Evolutionary conservation across 1,139 yeast species (phyloP).

Genomic region (Zygotorulaspora mrakii): DNA sequence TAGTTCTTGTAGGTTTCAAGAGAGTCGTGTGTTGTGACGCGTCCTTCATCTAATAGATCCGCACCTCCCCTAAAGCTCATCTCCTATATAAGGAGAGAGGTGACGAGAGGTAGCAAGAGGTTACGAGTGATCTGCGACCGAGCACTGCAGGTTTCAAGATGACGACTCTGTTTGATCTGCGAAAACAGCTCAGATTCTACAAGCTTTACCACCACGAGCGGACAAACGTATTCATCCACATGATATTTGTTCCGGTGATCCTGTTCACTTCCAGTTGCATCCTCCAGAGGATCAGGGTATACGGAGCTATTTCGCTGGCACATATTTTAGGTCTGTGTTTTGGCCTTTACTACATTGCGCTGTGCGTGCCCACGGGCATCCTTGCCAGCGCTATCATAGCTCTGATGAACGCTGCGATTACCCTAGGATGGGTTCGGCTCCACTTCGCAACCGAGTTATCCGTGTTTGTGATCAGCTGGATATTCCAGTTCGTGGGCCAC

Average conservation of each 20-base stretch:
- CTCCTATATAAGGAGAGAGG: too few species aligned
- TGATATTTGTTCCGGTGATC: conserved; percentile 76
- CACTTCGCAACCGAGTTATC: conserved; percentile 17
- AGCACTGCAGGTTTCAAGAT: conserved; percentile 1
- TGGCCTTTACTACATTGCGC: conserved; percentile 43
- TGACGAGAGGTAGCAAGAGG: not conserved
- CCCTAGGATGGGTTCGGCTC: conserved; percentile 13
- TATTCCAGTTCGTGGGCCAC: conserved; percentile 87
- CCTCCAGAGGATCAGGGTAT: conserved; percentile 33
- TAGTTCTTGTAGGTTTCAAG: not conserved
- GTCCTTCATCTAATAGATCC: not conserved
- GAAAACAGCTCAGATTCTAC: conserved; percentile 73
- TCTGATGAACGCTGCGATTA: conserved; percentile 24
- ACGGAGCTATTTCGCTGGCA: conserved; percentile 39
- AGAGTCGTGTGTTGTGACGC: not conserved
- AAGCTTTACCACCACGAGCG: conserved; percentile 74
- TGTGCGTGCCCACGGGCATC: conserved; percentile 44
- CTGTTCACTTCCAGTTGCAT: conserved; percentile 52
- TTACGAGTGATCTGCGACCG: not conserved
- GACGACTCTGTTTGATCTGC: conserved; percentile 40
- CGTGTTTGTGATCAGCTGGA: conserved; percentile 61
- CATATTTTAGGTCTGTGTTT: conserved; percentile 41
- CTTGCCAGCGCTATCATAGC: conserved; percentile 41
- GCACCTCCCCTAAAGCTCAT: not conserved
- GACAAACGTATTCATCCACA: conserved; percentile 71